Conservation (phyloP, 2,329 filamentous ascomycete genomes). For the Hymenotorrendiella dingleyae region DNA sequence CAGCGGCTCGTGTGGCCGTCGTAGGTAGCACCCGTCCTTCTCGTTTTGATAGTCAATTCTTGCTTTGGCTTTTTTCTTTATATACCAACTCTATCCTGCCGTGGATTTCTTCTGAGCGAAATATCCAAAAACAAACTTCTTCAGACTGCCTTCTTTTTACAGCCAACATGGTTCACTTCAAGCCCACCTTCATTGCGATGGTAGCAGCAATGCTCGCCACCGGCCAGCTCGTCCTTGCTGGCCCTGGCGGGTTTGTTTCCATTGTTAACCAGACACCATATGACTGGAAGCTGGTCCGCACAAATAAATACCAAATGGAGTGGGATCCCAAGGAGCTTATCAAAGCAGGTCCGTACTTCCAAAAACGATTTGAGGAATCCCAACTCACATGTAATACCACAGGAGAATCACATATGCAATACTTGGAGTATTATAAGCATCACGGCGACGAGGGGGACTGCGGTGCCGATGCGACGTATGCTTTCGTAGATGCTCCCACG, state of each 20-base stretch:
- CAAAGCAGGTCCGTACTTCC: constrained; percentile 3
- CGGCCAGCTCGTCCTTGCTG: constrained; percentile 4
- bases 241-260: constrained; percentile 9
- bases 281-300: constrained; percentile 15
- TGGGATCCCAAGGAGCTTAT: constrained; percentile 12
- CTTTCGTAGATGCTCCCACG: constrained; percentile 10
- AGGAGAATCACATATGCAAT: constrained; percentile 12
- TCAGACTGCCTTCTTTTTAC: no score
- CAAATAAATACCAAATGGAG: constrained; percentile 17
- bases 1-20: no score
- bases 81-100: no score
- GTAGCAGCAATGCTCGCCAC: neutral
- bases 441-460: constrained; percentile 12
- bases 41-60: no score
- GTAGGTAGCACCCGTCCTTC: no score
- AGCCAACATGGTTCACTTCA: no score
- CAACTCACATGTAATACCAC: neutral
- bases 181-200: neutral
- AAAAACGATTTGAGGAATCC: neutral
- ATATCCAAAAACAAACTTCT: no score
- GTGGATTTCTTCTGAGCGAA: no score
- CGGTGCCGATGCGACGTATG: constrained; percentile 20
- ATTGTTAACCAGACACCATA: constrained; percentile 20
- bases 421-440: constrained; percentile 13
- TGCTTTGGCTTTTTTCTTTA: no score